A percentile compares a stretch with the other conserved stretches of the same genome.
Evolutionary conservation across 129 eudicot species (phyloP).

Genomic region (Tagetes patula): DNA sequence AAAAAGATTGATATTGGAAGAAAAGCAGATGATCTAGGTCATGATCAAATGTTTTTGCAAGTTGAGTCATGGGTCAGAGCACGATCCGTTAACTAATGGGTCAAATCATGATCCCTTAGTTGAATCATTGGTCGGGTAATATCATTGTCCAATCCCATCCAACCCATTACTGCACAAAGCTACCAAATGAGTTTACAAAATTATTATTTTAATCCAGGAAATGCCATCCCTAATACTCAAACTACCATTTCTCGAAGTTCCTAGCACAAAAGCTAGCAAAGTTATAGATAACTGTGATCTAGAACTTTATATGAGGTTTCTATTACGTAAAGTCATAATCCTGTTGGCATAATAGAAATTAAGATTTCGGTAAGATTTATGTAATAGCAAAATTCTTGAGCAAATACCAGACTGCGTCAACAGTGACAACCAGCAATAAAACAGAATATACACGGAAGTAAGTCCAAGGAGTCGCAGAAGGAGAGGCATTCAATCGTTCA

Average conservation of each 20-base stretch:
- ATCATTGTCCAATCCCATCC: not conserved
- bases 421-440: conserved; percentile 65
- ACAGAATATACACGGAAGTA: conserved; percentile 92
- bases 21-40: not conserved
- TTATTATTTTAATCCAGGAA: not conserved
- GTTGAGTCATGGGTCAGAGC: not conserved
- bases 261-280: conserved; percentile 3
- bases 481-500: conserved; percentile 93
- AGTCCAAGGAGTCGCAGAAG: conserved; percentile 90
- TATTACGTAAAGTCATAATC: conserved; percentile 14
- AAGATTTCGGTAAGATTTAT: not conserved
- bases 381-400: not conserved
- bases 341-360: conserved; percentile 5
- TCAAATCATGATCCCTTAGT: conserved; percentile 5
- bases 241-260: not conserved
- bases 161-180: not conserved
- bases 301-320: conserved; percentile 2
- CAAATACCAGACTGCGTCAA: conserved; percentile 71
- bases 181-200: not conserved
- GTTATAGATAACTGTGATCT: conserved; percentile 5
- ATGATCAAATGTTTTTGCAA: not conserved
- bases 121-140: not conserved
- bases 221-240: not conserved
- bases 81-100: not conserved
- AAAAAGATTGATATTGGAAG: not conserved